Conservation (phyloP, 169 alveolate genomes). For the Plasmodium yoelii region DNA sequence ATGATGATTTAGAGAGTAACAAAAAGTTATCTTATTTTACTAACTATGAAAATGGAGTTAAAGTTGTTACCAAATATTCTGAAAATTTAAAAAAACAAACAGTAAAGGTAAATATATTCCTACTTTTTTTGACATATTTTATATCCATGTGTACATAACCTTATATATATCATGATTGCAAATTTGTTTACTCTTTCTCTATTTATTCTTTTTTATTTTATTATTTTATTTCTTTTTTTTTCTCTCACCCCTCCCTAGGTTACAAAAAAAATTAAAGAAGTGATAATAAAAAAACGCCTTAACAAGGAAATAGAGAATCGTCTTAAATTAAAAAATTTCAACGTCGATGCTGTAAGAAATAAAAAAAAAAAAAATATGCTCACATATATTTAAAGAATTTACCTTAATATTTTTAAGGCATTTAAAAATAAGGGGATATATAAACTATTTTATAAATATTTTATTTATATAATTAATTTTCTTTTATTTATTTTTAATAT, state of each 20-base stretch:
- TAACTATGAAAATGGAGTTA: constrained; percentile 84
- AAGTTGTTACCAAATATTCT: constrained; percentile 84
- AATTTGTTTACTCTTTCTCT: neutral
- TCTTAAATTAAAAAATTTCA: constrained; percentile 78
- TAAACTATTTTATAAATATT: constrained; percentile 7
- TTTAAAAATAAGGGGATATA: constrained; percentile 76
- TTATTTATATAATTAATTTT: neutral
- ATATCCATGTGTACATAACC: neutral
- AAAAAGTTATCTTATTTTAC: constrained; percentile 79
- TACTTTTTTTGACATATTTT: neutral
- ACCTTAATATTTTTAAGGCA: too few relatives aligned
- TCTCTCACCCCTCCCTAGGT: constrained; percentile 65
- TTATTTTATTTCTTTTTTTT: neutral
- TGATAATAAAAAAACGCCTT: constrained; percentile 68
- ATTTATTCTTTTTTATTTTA: neutral
- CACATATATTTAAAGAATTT: constrained; percentile 57
- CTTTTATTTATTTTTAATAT: constrained; percentile 9
- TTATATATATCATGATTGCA: neutral
- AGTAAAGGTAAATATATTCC: constrained; percentile 79
- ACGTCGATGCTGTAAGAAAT: constrained; percentile 76
- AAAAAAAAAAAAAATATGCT: constrained; percentile 83
- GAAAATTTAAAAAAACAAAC: constrained; percentile 86
- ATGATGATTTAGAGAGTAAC: constrained; percentile 84
- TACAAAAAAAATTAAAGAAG: constrained; percentile 84
- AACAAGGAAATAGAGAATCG: constrained; percentile 82